A percentile compares a stretch with the other conserved stretches of the same genome.
These are phyloP conservation scores for Corymbia calophylla DNA, from an alignment of 441 rosid genomes.

Conservation along the genomic window DNA sequence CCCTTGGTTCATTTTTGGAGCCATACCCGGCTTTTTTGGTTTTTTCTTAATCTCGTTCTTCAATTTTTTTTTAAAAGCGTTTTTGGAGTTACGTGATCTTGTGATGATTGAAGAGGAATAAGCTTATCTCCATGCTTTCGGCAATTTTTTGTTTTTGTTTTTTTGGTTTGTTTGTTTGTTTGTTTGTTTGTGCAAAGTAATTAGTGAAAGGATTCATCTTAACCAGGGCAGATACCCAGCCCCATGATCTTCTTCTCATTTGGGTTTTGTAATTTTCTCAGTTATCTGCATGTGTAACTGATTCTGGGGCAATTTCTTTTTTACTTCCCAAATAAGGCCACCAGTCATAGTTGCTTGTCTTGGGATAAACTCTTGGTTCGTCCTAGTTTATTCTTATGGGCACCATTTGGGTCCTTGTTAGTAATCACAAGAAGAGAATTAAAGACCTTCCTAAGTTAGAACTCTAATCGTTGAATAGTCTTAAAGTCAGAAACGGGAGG, in stretches of 20 bases:
- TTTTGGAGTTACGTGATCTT: neutral
- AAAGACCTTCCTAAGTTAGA: neutral
- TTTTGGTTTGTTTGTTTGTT: neutral
- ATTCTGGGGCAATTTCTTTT: neutral
- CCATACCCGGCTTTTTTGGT: neutral
- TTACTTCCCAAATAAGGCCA: neutral
- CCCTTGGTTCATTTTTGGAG: neutral
- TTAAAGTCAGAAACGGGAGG: neutral
- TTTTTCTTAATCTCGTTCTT: neutral
- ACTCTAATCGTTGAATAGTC: neutral
- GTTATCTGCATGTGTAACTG: neutral
- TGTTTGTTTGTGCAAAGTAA: neutral
- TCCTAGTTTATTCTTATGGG: neutral
- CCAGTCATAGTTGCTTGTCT: neutral
- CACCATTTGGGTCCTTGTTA: neutral
- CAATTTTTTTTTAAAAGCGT: neutral
- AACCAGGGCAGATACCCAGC: neutral
- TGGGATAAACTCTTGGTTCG: neutral
- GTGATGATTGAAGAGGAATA: neutral
- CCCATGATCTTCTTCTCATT: neutral
- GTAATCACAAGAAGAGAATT: neutral
- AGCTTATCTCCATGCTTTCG: neutral
- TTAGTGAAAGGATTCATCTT: neutral
- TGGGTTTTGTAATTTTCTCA: neutral
- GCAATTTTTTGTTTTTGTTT: neutral